Conservation (phyloP, 768 basidiomycete species). For the Agrocybe chaxingu region DNA sequence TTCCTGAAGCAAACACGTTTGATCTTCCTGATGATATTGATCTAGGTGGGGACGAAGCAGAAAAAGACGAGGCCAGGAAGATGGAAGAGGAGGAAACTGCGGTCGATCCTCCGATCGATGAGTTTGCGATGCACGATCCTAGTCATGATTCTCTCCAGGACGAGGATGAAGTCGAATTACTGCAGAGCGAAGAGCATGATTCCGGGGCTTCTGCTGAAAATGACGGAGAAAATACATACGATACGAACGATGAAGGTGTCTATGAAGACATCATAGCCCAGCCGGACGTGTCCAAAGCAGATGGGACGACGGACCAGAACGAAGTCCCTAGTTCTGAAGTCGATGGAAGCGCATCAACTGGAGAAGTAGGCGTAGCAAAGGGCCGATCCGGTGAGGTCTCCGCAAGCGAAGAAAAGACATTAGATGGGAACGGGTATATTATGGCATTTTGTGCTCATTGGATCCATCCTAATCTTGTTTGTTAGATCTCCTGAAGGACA, state of each 20-base stretch:
- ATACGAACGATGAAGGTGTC: constrained; percentile 1
- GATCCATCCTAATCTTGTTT: neutral
- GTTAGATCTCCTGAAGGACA: constrained; percentile 10
- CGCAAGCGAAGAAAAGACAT: constrained; percentile 23
- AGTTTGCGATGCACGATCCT: constrained; percentile 6
- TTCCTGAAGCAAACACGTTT: constrained; percentile 78
- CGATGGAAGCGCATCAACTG: constrained; percentile 27
- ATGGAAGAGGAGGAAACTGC: constrained; percentile 32
- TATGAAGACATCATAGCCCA: constrained; percentile 31
- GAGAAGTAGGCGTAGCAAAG: constrained; percentile 26
- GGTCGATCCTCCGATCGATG: constrained; percentile 22
- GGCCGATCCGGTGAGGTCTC: constrained; percentile 26
- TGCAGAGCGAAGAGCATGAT: too few species aligned
- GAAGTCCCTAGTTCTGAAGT: constrained; percentile 23
- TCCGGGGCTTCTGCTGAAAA: neutral
- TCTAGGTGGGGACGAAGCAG: constrained; percentile 42
- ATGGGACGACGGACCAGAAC: constrained; percentile 30
- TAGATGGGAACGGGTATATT: constrained; percentile 32
- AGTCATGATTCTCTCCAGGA: constrained; percentile 1
- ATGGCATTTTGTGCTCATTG: neutral
- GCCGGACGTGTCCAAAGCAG: constrained; percentile 43
- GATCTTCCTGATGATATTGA: constrained; percentile 89
- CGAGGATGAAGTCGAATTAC: neutral
- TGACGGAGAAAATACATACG: neutral
- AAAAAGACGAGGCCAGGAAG: constrained; percentile 25